These are phyloP conservation scores for Conticribra guillardii DNA, from an alignment of 108 stramenopile genomes.

Conservation along the genomic window DNA sequence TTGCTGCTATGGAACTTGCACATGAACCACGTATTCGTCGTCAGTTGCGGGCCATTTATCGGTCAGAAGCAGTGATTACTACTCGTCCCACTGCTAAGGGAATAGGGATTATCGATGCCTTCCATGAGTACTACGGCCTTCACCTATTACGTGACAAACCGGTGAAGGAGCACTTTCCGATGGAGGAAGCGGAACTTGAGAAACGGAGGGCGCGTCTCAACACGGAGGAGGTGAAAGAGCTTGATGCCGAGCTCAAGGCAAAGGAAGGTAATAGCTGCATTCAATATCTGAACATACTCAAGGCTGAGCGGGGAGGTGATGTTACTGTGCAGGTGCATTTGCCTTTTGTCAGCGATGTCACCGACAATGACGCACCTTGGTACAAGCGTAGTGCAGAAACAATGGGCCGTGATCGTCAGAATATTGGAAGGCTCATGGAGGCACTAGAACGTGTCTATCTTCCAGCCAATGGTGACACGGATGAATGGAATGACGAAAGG, in stretches of 20 bases:
- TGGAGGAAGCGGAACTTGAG: slow-evolving; percentile 59
- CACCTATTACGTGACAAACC: slow-evolving; percentile 82
- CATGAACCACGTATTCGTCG: slow-evolving; percentile 85
- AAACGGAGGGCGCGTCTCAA: slow-evolving; percentile 53
- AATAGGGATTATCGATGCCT: slow-evolving; percentile 75
- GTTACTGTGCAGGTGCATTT: slow-evolving; percentile 73
- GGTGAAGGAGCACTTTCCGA: slow-evolving; percentile 83
- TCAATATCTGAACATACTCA: slow-evolving; percentile 82
- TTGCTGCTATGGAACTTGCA: slow-evolving; percentile 89
- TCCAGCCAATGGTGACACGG: slow-evolving; percentile 71
- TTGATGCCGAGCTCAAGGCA: slow-evolving; percentile 67
- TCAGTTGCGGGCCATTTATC: slow-evolving; percentile 70
- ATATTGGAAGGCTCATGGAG: slow-evolving; percentile 58
- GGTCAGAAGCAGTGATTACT: slow-evolving; percentile 67
- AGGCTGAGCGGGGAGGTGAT: slow-evolving; percentile 78
- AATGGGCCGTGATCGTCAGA: slow-evolving; percentile 66
- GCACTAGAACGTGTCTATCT: slow-evolving; percentile 72
- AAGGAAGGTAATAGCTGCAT: slow-evolving; percentile 72
- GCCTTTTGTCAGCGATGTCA: slow-evolving; percentile 47
- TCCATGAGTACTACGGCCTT: slow-evolving; percentile 88
- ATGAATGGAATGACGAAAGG: slow-evolving; percentile 84
- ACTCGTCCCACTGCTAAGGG: slow-evolving; percentile 88
- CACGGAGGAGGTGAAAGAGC: slow-evolving; percentile 65
- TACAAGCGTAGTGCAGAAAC: slow-evolving; percentile 58
- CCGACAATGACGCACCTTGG: slow-evolving; percentile 56